Evolutionary conservation across 2,329 filamentous ascomycete species (phyloP).

Genomic region (Xylaria hypoxylon): DNA sequence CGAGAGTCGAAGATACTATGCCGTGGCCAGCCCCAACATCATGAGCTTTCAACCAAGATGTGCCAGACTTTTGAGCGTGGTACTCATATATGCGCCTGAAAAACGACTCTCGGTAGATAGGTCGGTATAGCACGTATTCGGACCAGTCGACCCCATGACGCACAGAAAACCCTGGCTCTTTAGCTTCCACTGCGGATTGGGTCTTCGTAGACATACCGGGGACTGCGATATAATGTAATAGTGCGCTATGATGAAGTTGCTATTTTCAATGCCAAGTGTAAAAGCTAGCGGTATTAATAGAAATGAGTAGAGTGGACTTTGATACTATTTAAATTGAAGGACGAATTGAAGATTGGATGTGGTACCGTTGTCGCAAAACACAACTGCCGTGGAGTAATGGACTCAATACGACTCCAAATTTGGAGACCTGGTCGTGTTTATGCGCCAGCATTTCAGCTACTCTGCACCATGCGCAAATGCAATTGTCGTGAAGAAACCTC

Average conservation of each 20-base stretch:
- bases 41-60: constrained; percentile 34
- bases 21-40: constrained; percentile 41
- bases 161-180: constrained; percentile 31
- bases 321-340: neutral
- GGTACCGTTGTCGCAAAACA: too few relatives aligned
- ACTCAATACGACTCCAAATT: too few relatives aligned
- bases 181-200: neutral
- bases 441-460: too few relatives aligned
- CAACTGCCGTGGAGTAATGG: too few relatives aligned
- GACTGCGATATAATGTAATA: neutral
- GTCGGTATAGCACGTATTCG: constrained; percentile 37
- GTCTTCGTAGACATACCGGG: neutral
- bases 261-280: too few relatives aligned
- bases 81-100: constrained; percentile 41
- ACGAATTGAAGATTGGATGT: neutral
- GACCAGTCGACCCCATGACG: constrained; percentile 37
- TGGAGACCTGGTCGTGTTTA: too few relatives aligned
- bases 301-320: neutral
- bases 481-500: too few relatives aligned
- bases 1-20: constrained; percentile 37
- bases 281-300: too few relatives aligned
- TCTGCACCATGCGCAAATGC: too few relatives aligned
- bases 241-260: neutral
- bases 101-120: constrained; percentile 38
- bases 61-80: constrained; percentile 27